Base-by-base conservation (phyloP, 768 basidiomycete species). In the Amanita inopinata region DNA sequence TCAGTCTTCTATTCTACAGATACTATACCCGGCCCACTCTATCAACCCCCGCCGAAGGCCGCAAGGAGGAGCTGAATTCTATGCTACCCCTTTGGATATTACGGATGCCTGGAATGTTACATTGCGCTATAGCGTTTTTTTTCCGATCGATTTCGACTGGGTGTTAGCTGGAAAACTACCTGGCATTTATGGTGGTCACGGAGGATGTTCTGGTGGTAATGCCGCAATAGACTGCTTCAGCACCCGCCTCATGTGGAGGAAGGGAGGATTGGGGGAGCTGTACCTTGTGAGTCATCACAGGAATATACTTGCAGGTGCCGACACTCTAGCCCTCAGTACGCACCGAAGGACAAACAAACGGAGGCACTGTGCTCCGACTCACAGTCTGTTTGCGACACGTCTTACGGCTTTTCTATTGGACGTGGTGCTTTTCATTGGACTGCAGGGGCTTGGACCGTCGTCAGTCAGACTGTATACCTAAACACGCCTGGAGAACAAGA, bases 151-250 rank as follows among this genome's bases (percentile, higher is more conserved):
- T 47, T 93, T 89, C 49, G 69, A 81, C 40, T 93, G 78, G 69
- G 86, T 88, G 12, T 66, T 73, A 40, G 90, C 74, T 3, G 91
- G 91, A 5, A 93, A 96, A 60, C 57, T 93, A 4, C 87, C 90
- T 0, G 91, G 90, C 0, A 48, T 91, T 3, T 88, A 79, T 51
- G 83, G 82, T 0, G 83, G 83, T 0, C 76, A 72, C 49, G 63
- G 55, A 3, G 70, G 66, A 14, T 88, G 85, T 55, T 85, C 83
- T 14, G 86, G 86, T 4, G 86, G 86, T 1, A 65, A 76, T 50
- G 67, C 69, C n/a, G 89, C 86, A 5, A 49, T 64, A 25, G 66
- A 71, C 33, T 93, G 90, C 52, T 93, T 87, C 55, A 87, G 83
- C 54, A 90, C 88, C 4, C 62, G 90, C 19, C 45, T 92, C 50